Evolutionary conservation across 805 yeast genomes (phyloP).

Genomic region (Maudiozyma barnettii): DNA sequence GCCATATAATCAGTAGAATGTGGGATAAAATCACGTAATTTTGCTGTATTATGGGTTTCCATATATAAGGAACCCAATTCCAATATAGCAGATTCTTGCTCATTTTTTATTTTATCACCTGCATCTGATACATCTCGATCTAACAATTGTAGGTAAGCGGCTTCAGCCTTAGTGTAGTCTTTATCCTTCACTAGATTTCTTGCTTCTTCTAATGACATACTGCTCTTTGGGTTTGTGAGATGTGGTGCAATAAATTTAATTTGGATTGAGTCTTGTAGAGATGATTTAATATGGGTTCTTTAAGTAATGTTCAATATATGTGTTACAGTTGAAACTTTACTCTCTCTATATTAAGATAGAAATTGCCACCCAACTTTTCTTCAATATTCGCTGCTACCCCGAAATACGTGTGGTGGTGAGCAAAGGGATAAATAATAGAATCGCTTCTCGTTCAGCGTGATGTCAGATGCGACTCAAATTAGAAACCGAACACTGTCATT

Average conservation of each 20-base stretch:
- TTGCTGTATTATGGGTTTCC: constrained; percentile 35
- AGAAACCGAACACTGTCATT: no score
- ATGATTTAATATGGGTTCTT: no score
- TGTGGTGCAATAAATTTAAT: neutral
- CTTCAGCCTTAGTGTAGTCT: constrained; percentile 50
- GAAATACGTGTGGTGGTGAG: no score
- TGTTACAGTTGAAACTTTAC: no score
- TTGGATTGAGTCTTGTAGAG: no score
- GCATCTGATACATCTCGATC: constrained; percentile 12
- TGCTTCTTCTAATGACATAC: constrained; percentile 44
- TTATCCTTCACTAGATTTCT: constrained; percentile 44
- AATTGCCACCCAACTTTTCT: neutral
- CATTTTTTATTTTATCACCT: constrained; percentile 36
- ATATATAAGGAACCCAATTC: constrained; percentile 71
- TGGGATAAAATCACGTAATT: constrained; percentile 53
- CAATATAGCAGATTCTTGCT: constrained; percentile 59
- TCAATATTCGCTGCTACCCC: no score
- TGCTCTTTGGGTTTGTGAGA: neutral
- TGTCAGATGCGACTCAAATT: no score
- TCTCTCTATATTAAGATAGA: no score
- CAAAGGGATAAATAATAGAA: no score
- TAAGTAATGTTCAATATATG: no score
- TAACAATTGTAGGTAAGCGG: constrained; percentile 45
- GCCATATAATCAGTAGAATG: constrained; percentile 64
- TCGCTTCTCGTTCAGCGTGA: no score